phyloP scores from a whole-genome alignment of 1,284 basidiomycete genomes.

The Trichosporon coremiiforme region DNA sequence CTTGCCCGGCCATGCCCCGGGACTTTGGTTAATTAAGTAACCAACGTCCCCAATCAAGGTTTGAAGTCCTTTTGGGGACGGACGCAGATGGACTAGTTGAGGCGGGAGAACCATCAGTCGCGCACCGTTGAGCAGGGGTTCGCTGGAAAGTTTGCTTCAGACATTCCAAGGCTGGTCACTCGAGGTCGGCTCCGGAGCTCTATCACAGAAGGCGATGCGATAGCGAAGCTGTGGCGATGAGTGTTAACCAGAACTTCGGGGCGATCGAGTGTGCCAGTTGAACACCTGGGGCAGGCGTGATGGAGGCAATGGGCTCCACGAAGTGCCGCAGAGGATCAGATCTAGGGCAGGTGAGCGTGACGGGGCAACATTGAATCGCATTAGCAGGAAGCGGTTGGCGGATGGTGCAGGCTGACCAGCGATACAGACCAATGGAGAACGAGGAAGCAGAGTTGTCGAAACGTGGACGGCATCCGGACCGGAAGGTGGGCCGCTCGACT shows the following conservation, averaged over 20 bases:
- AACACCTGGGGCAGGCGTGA: too few species aligned
- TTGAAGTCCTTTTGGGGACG: background rate
- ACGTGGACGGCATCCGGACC: background rate
- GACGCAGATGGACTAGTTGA: too few species aligned
- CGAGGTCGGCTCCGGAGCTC: background rate
- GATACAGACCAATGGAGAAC: background rate
- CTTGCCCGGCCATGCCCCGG: background rate
- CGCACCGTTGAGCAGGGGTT: too few species aligned
- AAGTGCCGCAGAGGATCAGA: background rate
- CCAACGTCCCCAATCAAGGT: background rate
- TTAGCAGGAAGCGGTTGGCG: background rate
- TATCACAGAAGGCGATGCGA: background rate
- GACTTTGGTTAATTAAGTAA: background rate
- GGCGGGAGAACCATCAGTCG: background rate
- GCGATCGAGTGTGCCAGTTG: too few species aligned
- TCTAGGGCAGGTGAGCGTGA: background rate
- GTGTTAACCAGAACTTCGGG: too few species aligned
- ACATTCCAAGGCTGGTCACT: background rate
- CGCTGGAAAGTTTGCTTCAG: background rate
- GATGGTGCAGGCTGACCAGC: background rate
- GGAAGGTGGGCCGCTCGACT: background rate
- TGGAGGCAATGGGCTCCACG: too few species aligned
- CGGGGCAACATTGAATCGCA: background rate
- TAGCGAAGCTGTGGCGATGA: too few species aligned
- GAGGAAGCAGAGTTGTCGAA: background rate